Base-by-base conservation (phyloP, 2,329 filamentous ascomycete species). In the Colletotrichum musae region DNA sequence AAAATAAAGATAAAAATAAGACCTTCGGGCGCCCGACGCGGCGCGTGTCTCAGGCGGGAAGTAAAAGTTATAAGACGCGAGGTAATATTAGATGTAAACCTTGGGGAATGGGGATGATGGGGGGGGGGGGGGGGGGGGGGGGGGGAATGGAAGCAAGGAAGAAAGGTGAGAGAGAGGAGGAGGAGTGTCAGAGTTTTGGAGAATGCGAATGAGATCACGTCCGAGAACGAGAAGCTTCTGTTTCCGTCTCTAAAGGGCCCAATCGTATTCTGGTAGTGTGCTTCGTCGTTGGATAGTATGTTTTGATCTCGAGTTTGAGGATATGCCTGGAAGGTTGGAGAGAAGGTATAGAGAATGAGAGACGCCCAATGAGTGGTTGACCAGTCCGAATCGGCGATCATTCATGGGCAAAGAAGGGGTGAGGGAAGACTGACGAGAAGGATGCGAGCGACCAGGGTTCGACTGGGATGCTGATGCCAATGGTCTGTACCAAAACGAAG, bases 41-140 rank as follows among this genome's bases (percentile, higher is more conserved):
- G 65, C 39, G 32, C 39, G 24, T 68, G 65, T 68, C 65, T 68
- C 65, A 65, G 65, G 32, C 60, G 60, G 65, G 65, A 65, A 68
- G 41, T 32, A 64, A 53, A 68, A 24, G 28, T 39, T 26, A 47
- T 58, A 59, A 45, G 32, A 52, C 32, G 54, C 48, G 18, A 51
- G 54, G 36, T 59, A 48, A 13, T 24, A 41, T 57, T n/a, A 57
- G 54, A 16, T 16, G 21, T 36, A 47, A 45, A 54, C 41, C 48
- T 58, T 32, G 24, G 21, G 24, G 48, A 15, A 15, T 15, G 41
- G 36, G 7, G 41, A 16, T 43, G 41, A 43, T 13, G 41, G 12
- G 41, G 13, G 4, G 12, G 13, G 3, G 13, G 12, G n/a, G n/a
- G n/a, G n/a, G n/a, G n/a, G n/a, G 41, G 12, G 41, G 13, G 4